Evolutionary conservation across 495 filamentous ascomycete genomes (phyloP).

Genomic region (Lasiosphaeris hirsuta): DNA sequence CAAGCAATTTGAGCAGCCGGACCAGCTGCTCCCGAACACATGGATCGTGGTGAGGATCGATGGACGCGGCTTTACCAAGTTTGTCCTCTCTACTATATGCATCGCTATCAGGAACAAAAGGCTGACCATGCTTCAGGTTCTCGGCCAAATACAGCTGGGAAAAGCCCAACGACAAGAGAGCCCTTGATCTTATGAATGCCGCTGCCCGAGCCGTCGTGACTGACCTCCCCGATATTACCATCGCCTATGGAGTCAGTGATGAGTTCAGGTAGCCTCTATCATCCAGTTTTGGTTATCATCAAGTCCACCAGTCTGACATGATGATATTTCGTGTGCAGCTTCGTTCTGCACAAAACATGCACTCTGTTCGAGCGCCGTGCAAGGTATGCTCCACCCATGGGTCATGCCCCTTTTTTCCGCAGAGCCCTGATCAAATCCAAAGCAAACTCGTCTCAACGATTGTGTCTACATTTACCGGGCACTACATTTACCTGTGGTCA

Average conservation of each 20-base stretch:
- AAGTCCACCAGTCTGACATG: background rate
- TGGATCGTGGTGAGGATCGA: constrained; percentile 94
- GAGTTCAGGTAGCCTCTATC: constrained; percentile 67
- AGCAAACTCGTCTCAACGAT: constrained; percentile 90
- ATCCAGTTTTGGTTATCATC: too few relatives aligned
- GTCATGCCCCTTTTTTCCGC: background rate
- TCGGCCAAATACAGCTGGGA: constrained; percentile 76
- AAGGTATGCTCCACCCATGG: constrained; percentile 54
- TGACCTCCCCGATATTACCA: constrained; percentile 77
- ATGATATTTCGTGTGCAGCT: constrained; percentile 50
- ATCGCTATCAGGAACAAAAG: too few relatives aligned
- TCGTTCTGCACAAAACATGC: constrained; percentile 79
- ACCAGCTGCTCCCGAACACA: constrained; percentile 78
- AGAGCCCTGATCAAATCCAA: background rate
- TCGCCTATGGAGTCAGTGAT: constrained; percentile 91
- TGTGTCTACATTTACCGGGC: constrained; percentile 87
- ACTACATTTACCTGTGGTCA: constrained; percentile 81
- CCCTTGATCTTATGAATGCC: constrained; percentile 91
- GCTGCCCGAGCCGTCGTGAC: constrained; percentile 78
- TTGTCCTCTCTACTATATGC: constrained; percentile 17
- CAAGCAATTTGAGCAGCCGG: constrained; percentile 77
- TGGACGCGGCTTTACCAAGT: constrained; percentile 90
- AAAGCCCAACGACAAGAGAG: constrained; percentile 88
- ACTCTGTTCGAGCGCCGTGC: constrained; percentile 81
- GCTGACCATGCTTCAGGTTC: constrained; percentile 49